These are phyloP conservation scores for Cystobasidiopsis lactophilus DNA, from an alignment of 768 basidiomycete species.

Conservation along the genomic window DNA sequence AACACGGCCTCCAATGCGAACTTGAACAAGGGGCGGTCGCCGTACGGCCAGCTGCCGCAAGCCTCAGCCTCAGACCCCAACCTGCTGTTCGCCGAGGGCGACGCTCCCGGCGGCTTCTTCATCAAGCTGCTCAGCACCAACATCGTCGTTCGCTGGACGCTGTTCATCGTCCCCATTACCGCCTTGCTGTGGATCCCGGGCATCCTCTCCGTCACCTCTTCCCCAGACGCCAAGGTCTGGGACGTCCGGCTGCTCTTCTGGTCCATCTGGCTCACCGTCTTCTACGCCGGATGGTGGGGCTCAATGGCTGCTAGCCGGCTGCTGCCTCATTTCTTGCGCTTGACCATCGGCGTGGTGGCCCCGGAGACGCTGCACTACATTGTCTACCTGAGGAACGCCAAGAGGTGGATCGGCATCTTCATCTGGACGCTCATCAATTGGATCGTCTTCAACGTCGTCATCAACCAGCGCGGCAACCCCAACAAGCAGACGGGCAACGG, in stretches of 20 bases:
- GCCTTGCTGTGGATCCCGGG: constrained; percentile 46
- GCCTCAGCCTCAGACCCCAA: too few relatives aligned
- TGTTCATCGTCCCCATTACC: constrained; percentile 48
- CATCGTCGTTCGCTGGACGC: constrained; percentile 25
- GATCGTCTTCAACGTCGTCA: constrained; percentile 34
- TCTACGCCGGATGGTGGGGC: constrained; percentile 72
- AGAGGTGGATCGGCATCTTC: constrained; percentile 40
- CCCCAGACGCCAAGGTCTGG: constrained; percentile 34
- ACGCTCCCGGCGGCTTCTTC: too few relatives aligned
- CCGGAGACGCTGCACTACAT: constrained; percentile 51
- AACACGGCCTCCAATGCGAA: too few relatives aligned
- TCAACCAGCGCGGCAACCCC: constrained; percentile 3
- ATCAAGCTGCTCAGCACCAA: constrained; percentile 12
- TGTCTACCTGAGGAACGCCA: constrained; percentile 48
- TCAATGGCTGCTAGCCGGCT: constrained; percentile 37
- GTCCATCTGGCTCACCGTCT: constrained; percentile 57
- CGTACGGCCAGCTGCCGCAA: too few relatives aligned
- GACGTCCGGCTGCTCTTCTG: constrained; percentile 20
- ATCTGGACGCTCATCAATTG: constrained; percentile 40
- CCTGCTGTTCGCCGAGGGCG: too few relatives aligned
- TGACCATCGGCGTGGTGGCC: constrained; percentile 51
- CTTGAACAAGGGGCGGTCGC: too few relatives aligned
- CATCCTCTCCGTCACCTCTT: constrained; percentile 40
- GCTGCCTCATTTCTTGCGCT: constrained; percentile 21
- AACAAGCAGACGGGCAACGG: constrained; percentile 10